Evolutionary conservation across 2,329 filamentous ascomycete species (phyloP).

Genomic region (Septoria linicola): DNA sequence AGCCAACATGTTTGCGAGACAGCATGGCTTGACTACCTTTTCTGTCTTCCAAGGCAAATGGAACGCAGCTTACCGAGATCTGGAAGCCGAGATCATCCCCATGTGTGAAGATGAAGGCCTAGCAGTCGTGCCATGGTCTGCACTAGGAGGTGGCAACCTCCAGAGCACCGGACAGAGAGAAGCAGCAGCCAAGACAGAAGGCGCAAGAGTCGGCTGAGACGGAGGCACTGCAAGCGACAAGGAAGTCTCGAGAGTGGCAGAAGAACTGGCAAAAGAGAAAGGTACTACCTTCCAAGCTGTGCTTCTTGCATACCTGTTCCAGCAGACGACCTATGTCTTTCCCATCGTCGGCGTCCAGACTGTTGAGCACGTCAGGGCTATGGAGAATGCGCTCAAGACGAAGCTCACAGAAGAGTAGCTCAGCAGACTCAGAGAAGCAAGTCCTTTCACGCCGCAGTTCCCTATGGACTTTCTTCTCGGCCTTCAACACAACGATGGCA

Average conservation of each 20-base stretch:
- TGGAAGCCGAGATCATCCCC: too few species aligned
- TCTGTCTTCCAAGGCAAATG: too few species aligned
- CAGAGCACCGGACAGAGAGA: too few species aligned
- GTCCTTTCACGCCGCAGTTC: constrained; percentile 65
- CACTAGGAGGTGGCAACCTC: too few species aligned
- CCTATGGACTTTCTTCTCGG: constrained; percentile 57
- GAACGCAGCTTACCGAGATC: too few species aligned
- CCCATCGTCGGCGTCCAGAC: constrained; percentile 70
- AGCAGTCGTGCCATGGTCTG: too few species aligned
- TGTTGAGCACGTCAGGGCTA: constrained; percentile 65
- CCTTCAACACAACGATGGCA: not conserved
- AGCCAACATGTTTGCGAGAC: too few species aligned
- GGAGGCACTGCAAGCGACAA: too few species aligned
- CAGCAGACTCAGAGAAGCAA: constrained; percentile 61
- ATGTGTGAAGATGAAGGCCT: too few species aligned
- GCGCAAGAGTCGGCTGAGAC: too few species aligned
- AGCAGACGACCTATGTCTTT: constrained; percentile 65
- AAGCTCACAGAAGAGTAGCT: constrained; percentile 62
- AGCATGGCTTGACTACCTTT: too few species aligned
- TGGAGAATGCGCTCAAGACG: constrained; percentile 65
- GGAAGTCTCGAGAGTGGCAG: constrained; percentile 55
- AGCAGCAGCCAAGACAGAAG: too few species aligned
- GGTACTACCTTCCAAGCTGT: constrained; percentile 38
- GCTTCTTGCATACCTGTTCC: constrained; percentile 68
- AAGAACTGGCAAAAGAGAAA: constrained; percentile 58